Percentiles rank a stretch among this genome's conserved stretches.
Conservation (phyloP, 352 stramenopile species). For the Globisporangium paddicum region DNA sequence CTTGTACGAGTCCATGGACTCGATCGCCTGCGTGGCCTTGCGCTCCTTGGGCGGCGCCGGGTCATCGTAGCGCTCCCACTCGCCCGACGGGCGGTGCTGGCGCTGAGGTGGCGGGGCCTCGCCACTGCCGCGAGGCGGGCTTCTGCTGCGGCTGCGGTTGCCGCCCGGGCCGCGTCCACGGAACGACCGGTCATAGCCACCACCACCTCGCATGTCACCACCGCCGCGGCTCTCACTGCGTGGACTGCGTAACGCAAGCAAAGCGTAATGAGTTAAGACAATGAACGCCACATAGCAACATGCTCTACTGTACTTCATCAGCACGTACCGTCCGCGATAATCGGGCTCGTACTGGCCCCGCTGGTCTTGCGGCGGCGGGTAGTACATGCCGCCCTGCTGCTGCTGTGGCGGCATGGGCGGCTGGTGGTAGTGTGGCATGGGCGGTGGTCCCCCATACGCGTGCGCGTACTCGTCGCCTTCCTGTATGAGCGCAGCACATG, state of each 20-base stretch:
- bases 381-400: constrained; percentile 13
- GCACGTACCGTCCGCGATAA: constrained; percentile 16
- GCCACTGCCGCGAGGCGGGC: constrained; percentile 17
- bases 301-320: neutral
- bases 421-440: constrained; percentile 29
- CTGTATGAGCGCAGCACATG: neutral
- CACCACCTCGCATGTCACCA: constrained; percentile 8
- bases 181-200: constrained; percentile 17
- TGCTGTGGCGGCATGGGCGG: constrained; percentile 10
- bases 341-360: constrained; percentile 19
- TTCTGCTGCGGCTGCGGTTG: constrained; percentile 30
- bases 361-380: constrained; percentile 25
- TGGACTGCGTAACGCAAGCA: constrained; percentile 4
- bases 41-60: constrained; percentile 20
- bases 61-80: constrained; percentile 18
- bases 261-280: neutral
- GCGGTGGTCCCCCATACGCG: constrained; percentile 12
- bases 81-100: constrained; percentile 10
- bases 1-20: constrained; percentile 83
- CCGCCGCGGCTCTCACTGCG: constrained; percentile 23
- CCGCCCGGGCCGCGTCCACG: constrained; percentile 16
- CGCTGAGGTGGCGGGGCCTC: neutral
- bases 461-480: constrained; percentile 10
- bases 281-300: neutral
- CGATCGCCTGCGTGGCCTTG: constrained; percentile 36